phyloP scores from a whole-genome alignment of 257 asterid genomes.

The Handroanthus guayacan region DNA sequence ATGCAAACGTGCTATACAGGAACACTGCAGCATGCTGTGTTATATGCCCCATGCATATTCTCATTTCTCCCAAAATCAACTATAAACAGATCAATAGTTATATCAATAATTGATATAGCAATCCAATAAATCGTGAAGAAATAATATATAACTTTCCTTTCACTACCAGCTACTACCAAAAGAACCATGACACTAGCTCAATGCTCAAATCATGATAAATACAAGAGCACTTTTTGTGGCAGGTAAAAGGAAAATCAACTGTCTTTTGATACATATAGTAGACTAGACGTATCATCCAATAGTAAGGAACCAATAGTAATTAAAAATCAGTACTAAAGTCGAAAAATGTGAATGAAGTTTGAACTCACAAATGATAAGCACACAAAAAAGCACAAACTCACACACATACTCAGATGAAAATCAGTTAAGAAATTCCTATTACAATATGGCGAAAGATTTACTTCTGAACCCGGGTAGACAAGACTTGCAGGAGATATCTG shows the following conservation, averaged over 20 bases:
- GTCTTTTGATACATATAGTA: constrained; percentile 2
- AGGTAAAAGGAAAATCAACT: neutral
- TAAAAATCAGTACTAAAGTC: constrained; percentile 4
- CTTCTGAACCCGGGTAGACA: constrained; percentile 81
- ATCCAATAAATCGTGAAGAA: neutral
- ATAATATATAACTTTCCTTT: neutral
- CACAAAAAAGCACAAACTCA: neutral
- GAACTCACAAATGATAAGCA: neutral
- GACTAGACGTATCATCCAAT: neutral
- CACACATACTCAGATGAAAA: neutral
- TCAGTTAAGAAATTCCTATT: neutral
- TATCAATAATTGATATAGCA: neutral
- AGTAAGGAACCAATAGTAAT: constrained; percentile 1
- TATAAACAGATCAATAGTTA: neutral
- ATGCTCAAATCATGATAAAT: neutral
- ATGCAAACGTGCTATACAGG: neutral
- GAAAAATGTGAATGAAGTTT: neutral
- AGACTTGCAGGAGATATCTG: constrained; percentile 90
- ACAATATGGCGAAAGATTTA: constrained; percentile 16
- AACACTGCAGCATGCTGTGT: neutral
- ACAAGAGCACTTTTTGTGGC: neutral
- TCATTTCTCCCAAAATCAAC: constrained; percentile 4
- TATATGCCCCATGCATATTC: neutral
- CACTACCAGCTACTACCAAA: constrained; percentile 7
- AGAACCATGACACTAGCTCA: constrained; percentile 19